Evolutionary conservation across 2,329 filamentous ascomycete species (phyloP).

Genomic region (Malbranchea zuffiana): DNA sequence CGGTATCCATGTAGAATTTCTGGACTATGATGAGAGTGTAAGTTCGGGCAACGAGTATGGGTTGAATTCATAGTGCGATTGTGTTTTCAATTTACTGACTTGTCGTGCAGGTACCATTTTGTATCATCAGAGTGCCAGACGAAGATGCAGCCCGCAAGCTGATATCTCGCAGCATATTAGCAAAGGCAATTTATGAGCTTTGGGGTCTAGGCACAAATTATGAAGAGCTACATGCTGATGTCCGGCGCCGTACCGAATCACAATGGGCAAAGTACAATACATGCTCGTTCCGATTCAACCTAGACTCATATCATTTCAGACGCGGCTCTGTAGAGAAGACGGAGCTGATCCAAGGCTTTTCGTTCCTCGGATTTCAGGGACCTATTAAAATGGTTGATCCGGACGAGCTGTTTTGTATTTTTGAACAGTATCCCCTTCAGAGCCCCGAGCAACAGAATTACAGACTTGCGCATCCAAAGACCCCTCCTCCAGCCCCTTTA

Average conservation of each 20-base stretch:
- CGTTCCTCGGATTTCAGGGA: constrained; percentile 66
- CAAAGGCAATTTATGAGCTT: constrained; percentile 74
- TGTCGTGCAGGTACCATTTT: constrained; percentile 66
- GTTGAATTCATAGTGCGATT: not conserved
- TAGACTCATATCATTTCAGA: constrained; percentile 73
- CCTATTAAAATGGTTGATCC: constrained; percentile 65
- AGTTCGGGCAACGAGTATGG: constrained; percentile 24
- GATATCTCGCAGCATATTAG: constrained; percentile 66
- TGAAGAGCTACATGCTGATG: constrained; percentile 54
- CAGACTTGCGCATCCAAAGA: constrained; percentile 8
- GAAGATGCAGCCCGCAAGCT: constrained; percentile 54
- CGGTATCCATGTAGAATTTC: constrained; percentile 55
- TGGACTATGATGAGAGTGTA: constrained; percentile 67
- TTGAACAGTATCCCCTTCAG: constrained; percentile 65
- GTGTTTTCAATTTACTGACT: constrained; percentile 11
- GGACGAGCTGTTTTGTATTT: constrained; percentile 64
- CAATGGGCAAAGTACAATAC: constrained; percentile 57
- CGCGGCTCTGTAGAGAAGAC: constrained; percentile 53
- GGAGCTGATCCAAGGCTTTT: constrained; percentile 71
- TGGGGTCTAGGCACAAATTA: constrained; percentile 68
- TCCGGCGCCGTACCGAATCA: constrained; percentile 48
- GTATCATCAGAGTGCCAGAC: constrained; percentile 59
- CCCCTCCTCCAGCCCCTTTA: constrained; percentile 39
- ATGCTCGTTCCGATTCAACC: constrained; percentile 66
- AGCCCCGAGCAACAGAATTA: constrained; percentile 11